These are phyloP conservation scores for Macrolepiota fuliginosa DNA, from an alignment of 768 basidiomycete genomes.

Conservation along the genomic window DNA sequence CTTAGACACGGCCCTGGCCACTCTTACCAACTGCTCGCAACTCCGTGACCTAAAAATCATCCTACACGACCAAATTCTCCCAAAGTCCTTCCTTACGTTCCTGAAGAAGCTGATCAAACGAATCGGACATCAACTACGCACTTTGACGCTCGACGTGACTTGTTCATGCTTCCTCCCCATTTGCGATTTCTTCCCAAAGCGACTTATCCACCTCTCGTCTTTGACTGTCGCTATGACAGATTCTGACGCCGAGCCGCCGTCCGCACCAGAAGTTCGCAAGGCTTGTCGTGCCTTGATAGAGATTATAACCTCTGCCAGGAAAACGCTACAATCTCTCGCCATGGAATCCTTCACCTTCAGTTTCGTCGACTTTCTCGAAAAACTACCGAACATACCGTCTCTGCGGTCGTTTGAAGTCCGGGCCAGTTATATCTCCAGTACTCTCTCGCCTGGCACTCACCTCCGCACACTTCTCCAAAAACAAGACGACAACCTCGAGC, in stretches of 20 bases:
- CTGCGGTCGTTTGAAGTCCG: neutral
- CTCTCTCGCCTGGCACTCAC: neutral
- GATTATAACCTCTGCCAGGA: neutral
- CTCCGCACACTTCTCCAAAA: neutral
- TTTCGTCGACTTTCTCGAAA: neutral
- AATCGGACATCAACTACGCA: neutral
- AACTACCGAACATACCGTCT: neutral
- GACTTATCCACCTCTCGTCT: neutral
- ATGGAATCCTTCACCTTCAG: neutral
- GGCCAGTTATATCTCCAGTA: neutral
- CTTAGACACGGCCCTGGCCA: slow-evolving; percentile 13
- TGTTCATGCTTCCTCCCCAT: neutral
- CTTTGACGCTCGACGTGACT: neutral
- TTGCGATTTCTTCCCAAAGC: neutral
- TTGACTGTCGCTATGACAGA: neutral
- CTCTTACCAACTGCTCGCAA: slow-evolving; percentile 15
- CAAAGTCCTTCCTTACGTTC: slow-evolving; percentile 19
- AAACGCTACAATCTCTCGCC: neutral
- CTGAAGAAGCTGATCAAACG: slow-evolving; percentile 16
- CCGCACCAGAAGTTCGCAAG: neutral
- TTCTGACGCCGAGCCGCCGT: neutral
- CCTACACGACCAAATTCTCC: slow-evolving; percentile 21
- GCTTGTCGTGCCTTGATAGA: neutral
- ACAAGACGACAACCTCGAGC: neutral
- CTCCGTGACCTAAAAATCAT: slow-evolving; percentile 22